Evolutionary conservation across 345 rosid species (phyloP), one percentile per base, ranked within the genome.

Genomic region (Populus euphratica): DNA sequence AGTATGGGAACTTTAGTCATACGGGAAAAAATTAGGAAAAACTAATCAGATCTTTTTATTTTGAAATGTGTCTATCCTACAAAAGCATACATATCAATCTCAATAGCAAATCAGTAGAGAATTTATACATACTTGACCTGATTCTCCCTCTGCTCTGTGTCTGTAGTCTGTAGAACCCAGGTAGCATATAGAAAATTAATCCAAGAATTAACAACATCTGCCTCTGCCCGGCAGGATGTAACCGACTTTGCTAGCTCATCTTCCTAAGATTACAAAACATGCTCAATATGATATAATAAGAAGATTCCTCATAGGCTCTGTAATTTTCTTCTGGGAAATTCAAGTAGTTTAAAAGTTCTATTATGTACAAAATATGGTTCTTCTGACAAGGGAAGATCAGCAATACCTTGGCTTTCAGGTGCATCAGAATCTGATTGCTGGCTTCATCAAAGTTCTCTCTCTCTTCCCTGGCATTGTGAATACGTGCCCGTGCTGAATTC

Each of bases 391-490:
- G 41, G 29, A 20, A 73, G 77, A 65, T 56, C 17, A 59, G 27
- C 39, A 12, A 81, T 86, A 92, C 98, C 98, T 87, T 92, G 72
- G 88, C 78, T 80, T 91, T 93, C 59, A 96, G 82, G 87, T 90
- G 93, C 72, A 89, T 23, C 14, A 93, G 87, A 76, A 93, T 88
- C 88, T 93, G 89, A 78, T 91, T 90, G 79, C 94, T 90, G 27
- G 99, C 97, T 66, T 93, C 92, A 82, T 93, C 99, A 69, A 93
- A 96, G 66, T 96, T 93, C 52, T 96, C 97, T 81, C 97, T 80
- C 85, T 93, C 98, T 87, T 96, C 97, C 87, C 81, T 87, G 8
- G 94, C 93, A 85, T 96, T 89, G 64, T 35, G 87, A 76, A 93
- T 90, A 69, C 93, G 92, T 78, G 86, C 89, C 72, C 90, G 86